Evolutionary conservation across 805 yeast genomes (phyloP).

Genomic region (Saccharomycopsis oosterbeekiorum): DNA sequence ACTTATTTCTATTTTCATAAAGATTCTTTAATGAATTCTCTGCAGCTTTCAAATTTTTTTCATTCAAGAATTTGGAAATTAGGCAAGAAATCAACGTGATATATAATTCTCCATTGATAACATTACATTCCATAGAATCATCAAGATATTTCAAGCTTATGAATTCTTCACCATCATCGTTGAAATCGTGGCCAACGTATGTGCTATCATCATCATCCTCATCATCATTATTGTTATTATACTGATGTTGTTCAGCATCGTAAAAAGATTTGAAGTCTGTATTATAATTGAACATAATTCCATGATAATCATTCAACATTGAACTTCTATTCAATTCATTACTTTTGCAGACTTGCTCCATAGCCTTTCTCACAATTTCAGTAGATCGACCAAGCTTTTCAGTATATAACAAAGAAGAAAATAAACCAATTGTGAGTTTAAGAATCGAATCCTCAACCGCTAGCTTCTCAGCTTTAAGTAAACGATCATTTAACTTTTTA

Average conservation of each 20-base stretch:
- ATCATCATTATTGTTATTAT: not conserved
- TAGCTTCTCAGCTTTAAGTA: slow-evolving; percentile 22
- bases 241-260: not conserved
- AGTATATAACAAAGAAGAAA: slow-evolving; percentile 23
- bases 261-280: not conserved
- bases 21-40: slow-evolving; percentile 7
- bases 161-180: not conserved
- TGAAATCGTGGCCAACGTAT: not conserved
- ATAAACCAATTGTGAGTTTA: slow-evolving; percentile 23
- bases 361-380: slow-evolving; percentile 4
- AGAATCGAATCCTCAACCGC: slow-evolving; percentile 22
- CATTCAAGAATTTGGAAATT: slow-evolving; percentile 10
- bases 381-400: slow-evolving; percentile 5
- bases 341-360: slow-evolving; percentile 4
- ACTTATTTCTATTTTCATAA: not conserved
- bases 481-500: slow-evolving; percentile 20
- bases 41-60: slow-evolving; percentile 1
- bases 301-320: not conserved
- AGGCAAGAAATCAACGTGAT: slow-evolving; percentile 10
- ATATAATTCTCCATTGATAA: slow-evolving; percentile 13
- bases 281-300: not conserved
- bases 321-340: slow-evolving; percentile 8
- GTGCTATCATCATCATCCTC: not conserved
- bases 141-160: not conserved
- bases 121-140: not conserved